Evolutionary conservation across 805 yeast genomes (phyloP).

Genomic region (Maudiozyma barnettii): DNA sequence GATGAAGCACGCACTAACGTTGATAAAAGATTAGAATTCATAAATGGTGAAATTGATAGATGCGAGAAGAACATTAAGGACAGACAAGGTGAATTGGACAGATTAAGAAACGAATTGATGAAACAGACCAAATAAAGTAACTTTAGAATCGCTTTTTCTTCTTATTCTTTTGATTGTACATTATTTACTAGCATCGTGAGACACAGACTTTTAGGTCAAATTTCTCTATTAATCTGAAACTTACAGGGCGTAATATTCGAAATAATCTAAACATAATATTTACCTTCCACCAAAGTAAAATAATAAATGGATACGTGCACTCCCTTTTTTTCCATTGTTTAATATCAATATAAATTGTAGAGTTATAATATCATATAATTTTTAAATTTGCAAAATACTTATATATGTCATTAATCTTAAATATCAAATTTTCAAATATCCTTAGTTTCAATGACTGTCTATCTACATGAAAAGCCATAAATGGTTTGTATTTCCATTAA

Average conservation of each 20-base stretch:
- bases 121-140: slow-evolving; percentile 29
- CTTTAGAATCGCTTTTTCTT: no score
- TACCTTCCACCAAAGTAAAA: no score
- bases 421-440: no score
- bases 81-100: slow-evolving; percentile 47
- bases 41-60: slow-evolving; percentile 63
- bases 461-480: background rate
- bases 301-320: no score
- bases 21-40: slow-evolving; percentile 81
- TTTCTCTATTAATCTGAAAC: no score
- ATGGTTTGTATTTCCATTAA: background rate
- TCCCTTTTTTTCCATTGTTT: no score
- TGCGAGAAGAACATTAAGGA: slow-evolving; percentile 62
- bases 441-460: background rate
- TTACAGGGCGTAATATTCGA: no score
- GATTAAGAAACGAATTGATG: slow-evolving; percentile 46
- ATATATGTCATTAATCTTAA: background rate
- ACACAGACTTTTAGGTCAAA: no score
- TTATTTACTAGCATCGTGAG: no score
- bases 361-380: background rate
- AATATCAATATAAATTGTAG: no score
- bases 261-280: no score
- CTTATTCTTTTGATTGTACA: no score
- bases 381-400: background rate
- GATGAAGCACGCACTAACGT: slow-evolving; percentile 78